Base-by-base conservation (phyloP, 768 basidiomycete species). In the Mycena sanguinolenta region DNA sequence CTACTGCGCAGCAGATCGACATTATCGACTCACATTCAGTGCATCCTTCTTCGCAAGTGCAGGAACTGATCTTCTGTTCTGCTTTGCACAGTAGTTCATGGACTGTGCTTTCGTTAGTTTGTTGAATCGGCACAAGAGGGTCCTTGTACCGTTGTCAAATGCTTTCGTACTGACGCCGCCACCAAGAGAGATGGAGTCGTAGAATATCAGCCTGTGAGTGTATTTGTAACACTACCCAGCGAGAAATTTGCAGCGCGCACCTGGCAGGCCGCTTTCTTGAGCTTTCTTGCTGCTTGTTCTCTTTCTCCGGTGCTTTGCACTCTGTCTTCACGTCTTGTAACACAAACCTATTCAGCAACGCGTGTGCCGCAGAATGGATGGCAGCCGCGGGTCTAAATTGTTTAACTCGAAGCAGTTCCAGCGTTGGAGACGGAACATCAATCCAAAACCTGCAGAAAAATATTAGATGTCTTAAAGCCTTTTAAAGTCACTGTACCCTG, bases 341-440 rank as follows among this genome's bases (percentile, higher is more conserved):
- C 6, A 88, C 83, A 73, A 95, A 95, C 49, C 89, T 87, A 75
- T 95, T 95, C 71, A 97, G 80, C 74, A 96, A 86, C 0, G 94
- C 94, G 76, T 97, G 96, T 73, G 91, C 85, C 3, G 95, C 95
- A 6, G 94, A 88, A 76, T 97, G 95, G 57, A 97, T 95, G 0
- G 91, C 92, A 58, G 89, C 95, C 0, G 95, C 94, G 0, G 90
- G 85, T 67, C 91, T 88, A 49, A 95, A 85, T 6, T 80, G 82
- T 71, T 91, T 89, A 14, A 73, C 70, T 2, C 80, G 78, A 76
- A 92, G 81, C n/a, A 91, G 76, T 3, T 81, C 74, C 39, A 91
- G 74, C 23, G 83, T 82, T 0, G 75, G 50, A 30, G 79, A 77
- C 0, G 90, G 89, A 0, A 92, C 82, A 72, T 92, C 89, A 32